Evolutionary conservation across 768 basidiomycete genomes (phyloP), one percentile per base, ranked within the genome.

Genomic region (Myochromella boudieri): DNA sequence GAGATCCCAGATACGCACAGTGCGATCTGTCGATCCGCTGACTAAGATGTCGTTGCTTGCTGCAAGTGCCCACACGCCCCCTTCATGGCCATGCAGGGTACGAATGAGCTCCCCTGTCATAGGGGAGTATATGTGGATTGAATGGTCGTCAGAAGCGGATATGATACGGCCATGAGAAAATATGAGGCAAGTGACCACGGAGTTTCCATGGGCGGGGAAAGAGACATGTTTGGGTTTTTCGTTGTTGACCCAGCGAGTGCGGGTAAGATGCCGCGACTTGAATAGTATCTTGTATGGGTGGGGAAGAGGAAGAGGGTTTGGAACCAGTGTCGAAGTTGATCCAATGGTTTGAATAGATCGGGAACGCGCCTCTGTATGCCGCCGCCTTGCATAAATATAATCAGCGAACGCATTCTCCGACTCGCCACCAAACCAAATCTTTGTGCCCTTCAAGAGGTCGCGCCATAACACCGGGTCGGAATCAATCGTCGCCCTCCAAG

Each of bases 1-100:
- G 27, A 95, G 72, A 59, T 95, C 85, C 94, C 93, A 97, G 29
- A 95, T 87, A 39, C 94, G 77, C 44, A 97, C 91, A 0, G 92
- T 95, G 22, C 94, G 83, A 69, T 97, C 94, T 6, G 94, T 97
- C 10, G 89, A 91, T 4, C 94, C 94, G 56, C 87, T 92, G 55
- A 95, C 94, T 14, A 94, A 79, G 21, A 87, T 80, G 63, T 92
- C 83, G 72, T 89, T 91, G 64, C 79, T 91, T 27, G 87, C 85
- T 4, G 89, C 88, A n/a, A 98, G 72, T 12, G 95, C 94, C 95
- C 95, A 98, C 1, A 98, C 93, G 14, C 95, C 95, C 40, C 95
- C 95, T 56, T 93, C 90, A 58, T 98, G 95, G 3, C 95, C 95
- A 48, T 88, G 78, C 33, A 98, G 76, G 1, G 85, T 80, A 32